phyloP scores from a whole-genome alignment of 257 asterid genomes.

The Penstemon barbatus region DNA sequence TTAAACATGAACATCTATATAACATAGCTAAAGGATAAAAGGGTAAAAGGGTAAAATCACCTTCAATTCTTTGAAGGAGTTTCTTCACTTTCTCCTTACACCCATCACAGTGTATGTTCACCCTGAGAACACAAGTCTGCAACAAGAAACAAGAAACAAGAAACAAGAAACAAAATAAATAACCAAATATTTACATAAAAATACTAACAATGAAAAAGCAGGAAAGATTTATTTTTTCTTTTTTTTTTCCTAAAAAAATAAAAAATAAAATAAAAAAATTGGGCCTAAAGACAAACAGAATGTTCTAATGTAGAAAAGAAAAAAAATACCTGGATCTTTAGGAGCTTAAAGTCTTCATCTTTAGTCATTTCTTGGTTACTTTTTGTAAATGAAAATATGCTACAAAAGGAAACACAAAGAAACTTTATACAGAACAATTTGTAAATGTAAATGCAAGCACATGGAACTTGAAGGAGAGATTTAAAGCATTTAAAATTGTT shows the following conservation, averaged over 20 bases:
- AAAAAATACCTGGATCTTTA: conserved; percentile 79
- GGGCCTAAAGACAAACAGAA: conserved; percentile 7
- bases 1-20: too few species aligned
- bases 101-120: conserved; percentile 91
- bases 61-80: conserved; percentile 78
- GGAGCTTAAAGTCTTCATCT: conserved; percentile 85
- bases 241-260: neutral
- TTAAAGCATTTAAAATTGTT: too few species aligned
- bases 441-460: too few species aligned
- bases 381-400: too few species aligned
- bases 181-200: neutral
- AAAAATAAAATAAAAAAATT: neutral
- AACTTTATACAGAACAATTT: too few species aligned
- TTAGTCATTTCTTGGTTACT: conserved; percentile 60
- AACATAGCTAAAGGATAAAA: neutral
- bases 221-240: neutral
- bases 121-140: conserved; percentile 80
- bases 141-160: neutral
- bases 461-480: too few species aligned
- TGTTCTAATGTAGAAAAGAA: neutral
- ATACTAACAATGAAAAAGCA: neutral
- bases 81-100: conserved; percentile 91
- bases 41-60: conserved; percentile 26
- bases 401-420: too few species aligned
- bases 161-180: neutral